phyloP scores from a whole-genome alignment of 768 basidiomycete genomes.

The Leccinum arenicola region DNA sequence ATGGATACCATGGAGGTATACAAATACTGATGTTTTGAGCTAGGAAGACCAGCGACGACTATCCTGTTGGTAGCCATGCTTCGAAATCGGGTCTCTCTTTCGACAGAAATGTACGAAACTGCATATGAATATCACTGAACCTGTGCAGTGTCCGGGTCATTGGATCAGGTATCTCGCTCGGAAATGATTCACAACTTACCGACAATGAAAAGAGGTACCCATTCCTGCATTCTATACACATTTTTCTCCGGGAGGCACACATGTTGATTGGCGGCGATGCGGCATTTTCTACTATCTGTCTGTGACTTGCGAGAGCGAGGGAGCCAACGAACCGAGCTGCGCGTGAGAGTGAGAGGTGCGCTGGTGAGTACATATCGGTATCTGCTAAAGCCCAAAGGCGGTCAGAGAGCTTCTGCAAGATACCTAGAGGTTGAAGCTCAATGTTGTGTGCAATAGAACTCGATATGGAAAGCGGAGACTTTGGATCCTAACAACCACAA shows the following conservation, averaged over 20 bases:
- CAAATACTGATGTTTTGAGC: constrained; percentile 74
- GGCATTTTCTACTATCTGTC: too few relatives aligned
- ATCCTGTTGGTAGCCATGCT: constrained; percentile 72
- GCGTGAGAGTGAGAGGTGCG: too few relatives aligned
- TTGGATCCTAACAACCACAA: too few relatives aligned
- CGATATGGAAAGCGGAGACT: too few relatives aligned
- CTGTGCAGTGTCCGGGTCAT: constrained; percentile 56
- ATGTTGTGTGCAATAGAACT: too few relatives aligned
- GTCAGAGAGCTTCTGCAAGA: too few relatives aligned
- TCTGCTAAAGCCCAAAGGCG: too few relatives aligned
- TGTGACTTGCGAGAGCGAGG: too few relatives aligned
- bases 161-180: constrained; percentile 50
- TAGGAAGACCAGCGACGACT: constrained; percentile 65
- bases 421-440: too few relatives aligned
- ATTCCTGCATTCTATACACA: constrained; percentile 36
- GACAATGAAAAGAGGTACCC: constrained; percentile 67
- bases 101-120: constrained; percentile 80
- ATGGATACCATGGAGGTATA: constrained; percentile 66
- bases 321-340: too few relatives aligned
- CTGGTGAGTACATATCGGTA: too few relatives aligned
- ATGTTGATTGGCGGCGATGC: too few relatives aligned
- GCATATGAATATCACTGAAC: constrained; percentile 47
- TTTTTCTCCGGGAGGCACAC: constrained; percentile 17
- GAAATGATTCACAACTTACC: constrained; percentile 38
- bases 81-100: constrained; percentile 56